Conservation (phyloP, 768 basidiomycete species). For the Tulasnella sp. region DNA sequence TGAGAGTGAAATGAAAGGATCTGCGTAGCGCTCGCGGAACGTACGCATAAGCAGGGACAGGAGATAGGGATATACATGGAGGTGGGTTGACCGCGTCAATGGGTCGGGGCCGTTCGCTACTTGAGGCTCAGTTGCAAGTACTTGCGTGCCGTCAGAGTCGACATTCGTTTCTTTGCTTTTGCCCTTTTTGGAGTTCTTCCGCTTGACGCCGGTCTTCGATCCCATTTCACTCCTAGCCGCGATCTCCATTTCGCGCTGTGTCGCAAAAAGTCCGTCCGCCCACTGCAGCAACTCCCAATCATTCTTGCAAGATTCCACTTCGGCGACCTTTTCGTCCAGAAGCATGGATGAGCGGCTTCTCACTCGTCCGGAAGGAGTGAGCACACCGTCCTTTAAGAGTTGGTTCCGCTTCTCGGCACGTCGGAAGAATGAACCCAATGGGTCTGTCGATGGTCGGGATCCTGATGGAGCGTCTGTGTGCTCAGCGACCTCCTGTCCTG, state of each 20-base stretch:
- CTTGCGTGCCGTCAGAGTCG: not conserved
- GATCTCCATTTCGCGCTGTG: conserved; percentile 43
- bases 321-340: conserved; percentile 70
- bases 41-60: conserved; percentile 76
- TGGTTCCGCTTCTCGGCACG: conserved; percentile 1
- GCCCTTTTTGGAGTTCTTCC: not conserved
- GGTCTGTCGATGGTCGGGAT: not conserved
- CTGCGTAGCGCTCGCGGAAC: conserved; percentile 75
- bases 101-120: conserved; percentile 1
- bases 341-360: conserved; percentile 8
- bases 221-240: conserved; percentile 35
- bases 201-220: conserved; percentile 28
- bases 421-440: conserved; percentile 6
- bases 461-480: not conserved
- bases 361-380: not conserved
- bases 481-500: not conserved
- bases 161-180: not conserved
- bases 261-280: conserved; percentile 72
- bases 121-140: not conserved
- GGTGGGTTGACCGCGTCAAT: not conserved
- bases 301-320: conserved; percentile 67
- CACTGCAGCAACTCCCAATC: conserved; percentile 76
- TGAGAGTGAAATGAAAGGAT: conserved; percentile 79
- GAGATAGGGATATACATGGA: conserved; percentile 65
- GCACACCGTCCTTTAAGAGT: not conserved